phyloP scores from a whole-genome alignment of 331 rosid genomes.

The Quercus phellos region DNA sequence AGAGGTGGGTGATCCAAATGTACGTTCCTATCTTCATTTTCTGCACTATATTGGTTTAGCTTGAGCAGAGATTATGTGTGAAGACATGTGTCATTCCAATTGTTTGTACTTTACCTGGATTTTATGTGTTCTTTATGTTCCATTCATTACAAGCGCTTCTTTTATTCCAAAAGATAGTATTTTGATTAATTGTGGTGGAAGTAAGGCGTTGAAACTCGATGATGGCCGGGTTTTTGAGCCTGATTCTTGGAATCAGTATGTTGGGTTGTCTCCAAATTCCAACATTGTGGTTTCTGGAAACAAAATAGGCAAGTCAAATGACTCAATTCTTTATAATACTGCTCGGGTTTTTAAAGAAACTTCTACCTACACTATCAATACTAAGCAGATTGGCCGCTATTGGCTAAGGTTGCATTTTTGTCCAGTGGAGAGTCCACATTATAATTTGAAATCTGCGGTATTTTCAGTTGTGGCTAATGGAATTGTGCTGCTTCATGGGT shows the following conservation, averaged over 20 bases:
- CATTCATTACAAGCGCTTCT: constrained; percentile 1
- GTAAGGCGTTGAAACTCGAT: constrained; percentile 17
- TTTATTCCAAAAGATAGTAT: constrained; percentile 27
- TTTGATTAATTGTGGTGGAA: constrained; percentile 48
- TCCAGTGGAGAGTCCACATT: constrained; percentile 30
- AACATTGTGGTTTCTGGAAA: constrained; percentile 5
- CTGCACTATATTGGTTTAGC: background rate
- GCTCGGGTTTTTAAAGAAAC: constrained; percentile 34
- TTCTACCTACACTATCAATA: constrained; percentile 25
- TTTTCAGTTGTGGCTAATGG: constrained; percentile 40
- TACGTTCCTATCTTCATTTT: background rate
- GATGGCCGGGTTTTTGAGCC: constrained; percentile 45
- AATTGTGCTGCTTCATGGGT: constrained; percentile 23
- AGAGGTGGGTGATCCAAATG: background rate
- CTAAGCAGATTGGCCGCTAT: constrained; percentile 31
- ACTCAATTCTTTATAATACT: constrained; percentile 18
- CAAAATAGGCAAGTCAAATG: background rate
- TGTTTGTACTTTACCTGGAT: background rate
- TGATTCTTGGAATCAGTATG: constrained; percentile 25
- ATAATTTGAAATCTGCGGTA: constrained; percentile 32
- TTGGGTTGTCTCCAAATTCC: constrained; percentile 16
- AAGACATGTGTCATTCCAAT: constrained; percentile 14
- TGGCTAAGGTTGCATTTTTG: constrained; percentile 41
- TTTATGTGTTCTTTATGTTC: constrained; percentile 9
- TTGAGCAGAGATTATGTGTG: background rate